phyloP scores from a whole-genome alignment of 2,329 filamentous ascomycete genomes.

The Pseudopyrenochaeta lycopersici region DNA sequence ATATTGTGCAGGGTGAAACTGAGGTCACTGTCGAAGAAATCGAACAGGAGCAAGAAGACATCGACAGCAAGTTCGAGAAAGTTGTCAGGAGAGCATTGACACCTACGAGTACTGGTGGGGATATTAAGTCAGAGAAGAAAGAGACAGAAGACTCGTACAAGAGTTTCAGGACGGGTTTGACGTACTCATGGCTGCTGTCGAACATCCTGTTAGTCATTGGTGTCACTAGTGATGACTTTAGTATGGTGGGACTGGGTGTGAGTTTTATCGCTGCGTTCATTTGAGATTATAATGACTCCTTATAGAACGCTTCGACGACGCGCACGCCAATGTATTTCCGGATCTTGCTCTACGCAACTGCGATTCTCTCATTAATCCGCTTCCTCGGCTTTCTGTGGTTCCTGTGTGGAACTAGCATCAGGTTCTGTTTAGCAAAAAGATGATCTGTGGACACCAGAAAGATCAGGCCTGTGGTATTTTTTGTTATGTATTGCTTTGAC shows the following conservation, averaged over 20 bases:
- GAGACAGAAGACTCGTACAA: slow-evolving; percentile 10
- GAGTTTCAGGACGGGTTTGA: slow-evolving; percentile 14
- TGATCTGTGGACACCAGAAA: no score
- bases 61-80: slow-evolving; percentile 95
- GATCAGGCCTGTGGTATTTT: no score
- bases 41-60: slow-evolving; percentile 96
- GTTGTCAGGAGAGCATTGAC: slow-evolving; percentile 93
- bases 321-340: slow-evolving; percentile 16
- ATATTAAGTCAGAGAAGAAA: background rate
- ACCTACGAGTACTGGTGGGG: slow-evolving; percentile 61
- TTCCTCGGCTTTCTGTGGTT: slow-evolving; percentile 24
- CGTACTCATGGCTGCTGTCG: slow-evolving; percentile 19
- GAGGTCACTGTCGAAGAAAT: slow-evolving; percentile 91
- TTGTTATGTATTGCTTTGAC: no score
- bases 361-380: slow-evolving; percentile 12
- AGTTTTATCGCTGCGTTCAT: background rate
- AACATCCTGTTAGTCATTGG: slow-evolving; percentile 15
- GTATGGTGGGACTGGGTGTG: slow-evolving; percentile 11
- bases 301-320: slow-evolving; percentile 12
- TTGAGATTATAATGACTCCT: no score
- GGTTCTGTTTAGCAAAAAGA: no score
- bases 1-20: slow-evolving; percentile 84
- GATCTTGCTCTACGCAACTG: slow-evolving; percentile 17
- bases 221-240: slow-evolving; percentile 15
- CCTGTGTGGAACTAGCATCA: slow-evolving; percentile 1